Evolutionary conservation across 139 green algal genomes (phyloP).

Genomic region (Picochlorum sp.): DNA sequence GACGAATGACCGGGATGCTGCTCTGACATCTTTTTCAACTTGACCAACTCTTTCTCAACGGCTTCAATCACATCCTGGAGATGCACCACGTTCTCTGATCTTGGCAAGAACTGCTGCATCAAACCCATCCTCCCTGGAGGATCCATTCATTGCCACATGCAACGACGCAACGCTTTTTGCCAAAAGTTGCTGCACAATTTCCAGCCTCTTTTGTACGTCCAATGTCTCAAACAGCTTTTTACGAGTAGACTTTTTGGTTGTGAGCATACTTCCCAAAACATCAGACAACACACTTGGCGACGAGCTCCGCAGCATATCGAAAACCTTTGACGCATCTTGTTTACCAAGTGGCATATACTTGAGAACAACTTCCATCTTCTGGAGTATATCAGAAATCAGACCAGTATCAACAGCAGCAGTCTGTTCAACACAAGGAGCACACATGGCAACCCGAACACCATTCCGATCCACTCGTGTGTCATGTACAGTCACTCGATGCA

Average conservation of each 20-base stretch:
- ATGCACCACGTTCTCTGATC: background rate
- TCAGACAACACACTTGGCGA: too few species aligned
- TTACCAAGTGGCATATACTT: background rate
- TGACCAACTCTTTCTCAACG: constrained; percentile 17
- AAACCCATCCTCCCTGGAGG: too few species aligned
- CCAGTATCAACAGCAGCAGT: background rate
- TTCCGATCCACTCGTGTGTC: background rate
- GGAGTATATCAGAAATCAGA: background rate
- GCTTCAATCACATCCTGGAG: constrained; percentile 20
- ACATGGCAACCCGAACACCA: background rate
- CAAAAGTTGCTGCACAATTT: too few species aligned
- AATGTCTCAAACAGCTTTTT: too few species aligned
- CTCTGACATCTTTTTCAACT: constrained; percentile 18
- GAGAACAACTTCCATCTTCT: background rate
- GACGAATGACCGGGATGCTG: constrained; percentile 34
- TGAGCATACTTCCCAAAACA: too few species aligned
- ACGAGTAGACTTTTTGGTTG: too few species aligned
- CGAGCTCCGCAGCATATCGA: too few species aligned
- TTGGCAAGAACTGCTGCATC: too few species aligned
- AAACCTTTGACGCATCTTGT: too few species aligned
- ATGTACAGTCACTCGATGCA: background rate
- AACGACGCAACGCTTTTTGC: too few species aligned
- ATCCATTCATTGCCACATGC: too few species aligned
- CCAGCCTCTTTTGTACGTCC: too few species aligned
- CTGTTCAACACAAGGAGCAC: constrained; percentile 4